Percentiles rank a stretch among this genome's conserved stretches.
Evolutionary conservation across 2,329 filamentous ascomycete genomes (phyloP).

Genomic region (Magnaporthiopsis rhizophila): DNA sequence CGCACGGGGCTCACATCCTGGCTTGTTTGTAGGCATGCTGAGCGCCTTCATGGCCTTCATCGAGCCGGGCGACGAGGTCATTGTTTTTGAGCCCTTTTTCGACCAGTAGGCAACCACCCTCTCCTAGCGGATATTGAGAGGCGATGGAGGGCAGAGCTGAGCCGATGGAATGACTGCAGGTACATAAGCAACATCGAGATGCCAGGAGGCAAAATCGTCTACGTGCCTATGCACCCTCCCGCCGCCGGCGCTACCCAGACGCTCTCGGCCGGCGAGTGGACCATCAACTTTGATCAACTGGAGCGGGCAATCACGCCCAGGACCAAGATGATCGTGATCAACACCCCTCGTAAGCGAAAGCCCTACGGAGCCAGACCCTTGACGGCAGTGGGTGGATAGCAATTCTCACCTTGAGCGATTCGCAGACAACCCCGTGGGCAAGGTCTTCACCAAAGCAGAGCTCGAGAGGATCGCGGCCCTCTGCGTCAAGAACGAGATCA

Average conservation of each 20-base stretch:
- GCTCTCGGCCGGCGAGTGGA: slow-evolving; percentile 82
- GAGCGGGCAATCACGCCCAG: slow-evolving; percentile 72
- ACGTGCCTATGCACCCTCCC: slow-evolving; percentile 90
- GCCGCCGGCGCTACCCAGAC: slow-evolving; percentile 69
- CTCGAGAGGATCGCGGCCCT: slow-evolving; percentile 78
- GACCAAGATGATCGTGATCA: slow-evolving; percentile 94
- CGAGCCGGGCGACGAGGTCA: slow-evolving; percentile 90
- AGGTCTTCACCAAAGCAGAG: slow-evolving; percentile 82
- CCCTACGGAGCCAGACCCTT: background rate
- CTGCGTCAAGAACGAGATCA: slow-evolving; percentile 86
- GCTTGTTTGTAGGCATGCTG: slow-evolving; percentile 59
- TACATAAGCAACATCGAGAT: slow-evolving; percentile 99
- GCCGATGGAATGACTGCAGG: slow-evolving; percentile 23
- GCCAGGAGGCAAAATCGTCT: slow-evolving; percentile 89
- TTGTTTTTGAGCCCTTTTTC: slow-evolving; percentile 97
- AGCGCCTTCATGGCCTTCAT: slow-evolving; percentile 98
- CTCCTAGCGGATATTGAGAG: background rate
- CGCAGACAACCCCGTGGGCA: slow-evolving; percentile 86
- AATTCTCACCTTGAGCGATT: background rate
- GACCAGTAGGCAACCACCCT: slow-evolving; percentile 57
- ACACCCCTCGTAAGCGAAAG: slow-evolving; percentile 51
- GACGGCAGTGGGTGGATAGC: background rate
- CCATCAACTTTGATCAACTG: slow-evolving; percentile 73
- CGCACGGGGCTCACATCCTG: background rate
- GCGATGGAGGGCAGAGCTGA: slow-evolving; percentile 16